These are phyloP conservation scores for Cryptosporidium bovis DNA, from an alignment of 169 alveolate species.

Conservation along the genomic window DNA sequence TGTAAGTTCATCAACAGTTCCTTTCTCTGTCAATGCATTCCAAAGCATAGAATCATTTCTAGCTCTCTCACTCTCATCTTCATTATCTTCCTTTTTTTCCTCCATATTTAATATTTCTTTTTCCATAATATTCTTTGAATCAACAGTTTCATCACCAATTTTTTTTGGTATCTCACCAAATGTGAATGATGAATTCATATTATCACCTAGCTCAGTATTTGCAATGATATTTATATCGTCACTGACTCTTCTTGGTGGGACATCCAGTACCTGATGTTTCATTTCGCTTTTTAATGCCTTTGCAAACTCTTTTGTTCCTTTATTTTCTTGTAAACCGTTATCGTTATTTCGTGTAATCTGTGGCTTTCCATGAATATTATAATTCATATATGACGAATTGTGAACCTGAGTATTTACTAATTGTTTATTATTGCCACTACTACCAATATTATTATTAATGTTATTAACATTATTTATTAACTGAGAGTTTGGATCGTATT, in stretches of 20 bases:
- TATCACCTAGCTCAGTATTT: constrained; percentile 5
- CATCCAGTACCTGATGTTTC: constrained; percentile 19
- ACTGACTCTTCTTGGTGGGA: constrained; percentile 23
- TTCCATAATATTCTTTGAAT: constrained; percentile 22
- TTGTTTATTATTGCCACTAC: neutral
- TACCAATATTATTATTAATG: neutral
- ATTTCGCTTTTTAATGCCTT: constrained; percentile 27
- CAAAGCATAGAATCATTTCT: constrained; percentile 25
- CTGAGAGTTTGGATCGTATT: constrained; percentile 41
- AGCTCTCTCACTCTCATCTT: constrained; percentile 24
- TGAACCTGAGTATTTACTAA: constrained; percentile 17
- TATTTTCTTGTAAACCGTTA: neutral
- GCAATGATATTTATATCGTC: constrained; percentile 13
- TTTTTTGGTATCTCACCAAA: constrained; percentile 14
- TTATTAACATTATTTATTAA: neutral
- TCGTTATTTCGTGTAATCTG: neutral
- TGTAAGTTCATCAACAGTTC: constrained; percentile 16
- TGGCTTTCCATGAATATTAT: neutral
- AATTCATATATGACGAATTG: constrained; percentile 13
- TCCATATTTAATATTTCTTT: constrained; percentile 12
- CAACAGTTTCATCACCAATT: neutral
- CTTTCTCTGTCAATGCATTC: constrained; percentile 52
- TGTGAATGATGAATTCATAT: neutral
- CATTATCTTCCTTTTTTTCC: constrained; percentile 5
- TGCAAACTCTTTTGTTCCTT: constrained; percentile 28